Percentiles rank a stretch among this genome's conserved stretches.
Evolutionary conservation across 768 basidiomycete genomes (phyloP).

Genomic region (Mycena rebaudengoi): DNA sequence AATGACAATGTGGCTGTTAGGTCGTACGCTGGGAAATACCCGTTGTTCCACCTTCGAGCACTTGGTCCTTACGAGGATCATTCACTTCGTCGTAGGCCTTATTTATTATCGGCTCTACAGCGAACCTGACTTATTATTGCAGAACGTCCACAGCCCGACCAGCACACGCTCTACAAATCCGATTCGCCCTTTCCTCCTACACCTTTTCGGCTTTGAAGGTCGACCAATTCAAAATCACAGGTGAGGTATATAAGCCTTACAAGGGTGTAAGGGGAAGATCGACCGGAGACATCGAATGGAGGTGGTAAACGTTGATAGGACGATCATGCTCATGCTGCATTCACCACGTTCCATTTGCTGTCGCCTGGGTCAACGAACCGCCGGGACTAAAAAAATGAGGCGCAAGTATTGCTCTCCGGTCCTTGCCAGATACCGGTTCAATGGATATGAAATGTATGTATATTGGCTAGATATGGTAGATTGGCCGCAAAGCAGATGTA

Average conservation of each 20-base stretch:
- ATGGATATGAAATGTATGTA: not conserved
- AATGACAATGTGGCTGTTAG: slow-evolving; percentile 44
- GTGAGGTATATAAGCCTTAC: slow-evolving; percentile 89
- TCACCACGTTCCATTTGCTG: too few relatives aligned
- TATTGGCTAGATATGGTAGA: slow-evolving; percentile 4
- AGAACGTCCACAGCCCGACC: slow-evolving; percentile 62
- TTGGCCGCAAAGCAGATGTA: slow-evolving; percentile 11
- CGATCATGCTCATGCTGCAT: slow-evolving; percentile 9
- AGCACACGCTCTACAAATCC: slow-evolving; percentile 76
- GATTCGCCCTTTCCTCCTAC: slow-evolving; percentile 75
- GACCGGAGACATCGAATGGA: slow-evolving; percentile 76
- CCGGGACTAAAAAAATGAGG: too few relatives aligned
- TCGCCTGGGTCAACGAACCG: too few relatives aligned
- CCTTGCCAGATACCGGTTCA: not conserved
- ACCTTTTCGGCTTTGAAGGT: slow-evolving; percentile 86
- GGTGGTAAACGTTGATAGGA: slow-evolving; percentile 47
- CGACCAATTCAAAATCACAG: slow-evolving; percentile 81
- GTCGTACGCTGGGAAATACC: slow-evolving; percentile 83
- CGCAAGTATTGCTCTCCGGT: not conserved
- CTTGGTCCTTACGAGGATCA: slow-evolving; percentile 79
- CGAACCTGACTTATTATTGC: not conserved
- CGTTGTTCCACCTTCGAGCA: slow-evolving; percentile 69
- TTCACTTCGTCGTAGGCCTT: slow-evolving; percentile 69
- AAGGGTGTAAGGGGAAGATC: slow-evolving; percentile 85
- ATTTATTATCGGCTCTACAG: not conserved